Percentiles rank a stretch among this genome's conserved stretches.
These are phyloP conservation scores for Pleurotus sapidus DNA, from an alignment of 768 basidiomycete species.

Conservation along the genomic window DNA sequence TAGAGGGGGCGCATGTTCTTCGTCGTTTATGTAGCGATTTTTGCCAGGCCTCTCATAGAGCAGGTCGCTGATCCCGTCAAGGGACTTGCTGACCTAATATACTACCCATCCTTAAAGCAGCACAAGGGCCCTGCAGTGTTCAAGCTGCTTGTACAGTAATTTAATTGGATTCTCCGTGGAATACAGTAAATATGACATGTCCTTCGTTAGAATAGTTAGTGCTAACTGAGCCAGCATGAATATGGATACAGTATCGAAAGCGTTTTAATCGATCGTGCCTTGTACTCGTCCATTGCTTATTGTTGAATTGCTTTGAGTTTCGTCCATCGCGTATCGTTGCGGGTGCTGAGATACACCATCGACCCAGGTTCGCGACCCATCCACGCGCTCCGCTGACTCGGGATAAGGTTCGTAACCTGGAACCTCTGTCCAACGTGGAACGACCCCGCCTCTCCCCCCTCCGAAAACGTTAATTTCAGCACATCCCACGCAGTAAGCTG, in stretches of 20 bases:
- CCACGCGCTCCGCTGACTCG: slow-evolving; percentile 70
- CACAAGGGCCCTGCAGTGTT: no score
- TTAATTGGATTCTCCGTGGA: no score
- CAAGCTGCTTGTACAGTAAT: no score
- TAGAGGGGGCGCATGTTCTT: no score
- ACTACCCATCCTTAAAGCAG: no score
- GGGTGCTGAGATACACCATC: slow-evolving; percentile 69
- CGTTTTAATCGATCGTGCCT: no score
- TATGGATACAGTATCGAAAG: not conserved
- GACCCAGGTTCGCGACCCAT: slow-evolving; percentile 57
- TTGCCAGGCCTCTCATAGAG: no score
- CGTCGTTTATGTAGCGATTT: no score
- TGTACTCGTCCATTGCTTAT: not conserved
- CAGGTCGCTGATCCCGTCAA: no score
- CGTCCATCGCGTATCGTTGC: slow-evolving; percentile 64
- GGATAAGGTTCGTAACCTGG: slow-evolving; percentile 72
- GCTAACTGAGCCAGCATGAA: not conserved
- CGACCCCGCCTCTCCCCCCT: slow-evolving; percentile 43
- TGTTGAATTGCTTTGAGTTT: slow-evolving; percentile 21
- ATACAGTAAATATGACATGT: no score
- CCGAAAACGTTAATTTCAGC: slow-evolving; percentile 43
- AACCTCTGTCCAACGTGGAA: slow-evolving; percentile 68
- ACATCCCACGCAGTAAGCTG: slow-evolving; percentile 88
- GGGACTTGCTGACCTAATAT: no score
- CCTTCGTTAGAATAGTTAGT: no score